phyloP scores from a whole-genome alignment of 306 rosid species.

The Vicia sativa region DNA sequence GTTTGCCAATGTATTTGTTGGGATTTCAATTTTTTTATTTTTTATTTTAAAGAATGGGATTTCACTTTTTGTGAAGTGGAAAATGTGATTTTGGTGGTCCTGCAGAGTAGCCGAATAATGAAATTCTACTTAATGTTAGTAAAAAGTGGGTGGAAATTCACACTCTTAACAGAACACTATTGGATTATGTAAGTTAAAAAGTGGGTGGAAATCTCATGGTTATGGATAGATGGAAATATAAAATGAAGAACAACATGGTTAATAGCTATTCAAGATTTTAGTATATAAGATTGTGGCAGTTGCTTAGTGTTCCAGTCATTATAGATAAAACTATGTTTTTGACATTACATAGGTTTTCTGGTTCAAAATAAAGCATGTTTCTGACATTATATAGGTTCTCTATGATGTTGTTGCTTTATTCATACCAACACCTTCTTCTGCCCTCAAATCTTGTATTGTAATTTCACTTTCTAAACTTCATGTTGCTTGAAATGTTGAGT shows the following conservation, averaged over 20 bases:
- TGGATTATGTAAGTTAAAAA: too few species aligned
- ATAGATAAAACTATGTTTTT: conserved; percentile 3
- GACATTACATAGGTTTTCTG: neutral
- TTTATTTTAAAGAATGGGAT: too few species aligned
- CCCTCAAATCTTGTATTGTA: neutral
- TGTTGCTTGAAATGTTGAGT: conserved; percentile 15
- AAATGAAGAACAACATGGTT: too few species aligned
- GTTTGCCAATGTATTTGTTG: neutral
- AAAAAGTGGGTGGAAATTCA: too few species aligned
- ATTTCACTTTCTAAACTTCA: conserved; percentile 27
- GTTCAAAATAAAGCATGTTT: conserved; percentile 4
- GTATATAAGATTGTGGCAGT: neutral
- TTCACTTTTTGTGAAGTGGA: neutral
- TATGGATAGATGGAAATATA: too few species aligned
- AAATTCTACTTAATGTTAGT: too few species aligned
- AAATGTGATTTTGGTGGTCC: conserved; percentile 2
- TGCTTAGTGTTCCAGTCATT: conserved; percentile 9
- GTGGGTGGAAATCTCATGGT: too few species aligned
- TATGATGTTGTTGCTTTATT: neutral
- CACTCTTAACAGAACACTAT: too few species aligned
- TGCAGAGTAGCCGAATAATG: too few species aligned
- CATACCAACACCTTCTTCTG: neutral
- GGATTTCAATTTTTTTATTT: too few species aligned
- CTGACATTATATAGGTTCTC: too few species aligned
- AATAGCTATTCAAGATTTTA: conserved; percentile 28